A percentile compares a stretch with the other conserved stretches of the same genome.
These are phyloP conservation scores for Lasiodiplodia hormozganensis DNA, from an alignment of 2,329 filamentous ascomycete species.

Conservation along the genomic window DNA sequence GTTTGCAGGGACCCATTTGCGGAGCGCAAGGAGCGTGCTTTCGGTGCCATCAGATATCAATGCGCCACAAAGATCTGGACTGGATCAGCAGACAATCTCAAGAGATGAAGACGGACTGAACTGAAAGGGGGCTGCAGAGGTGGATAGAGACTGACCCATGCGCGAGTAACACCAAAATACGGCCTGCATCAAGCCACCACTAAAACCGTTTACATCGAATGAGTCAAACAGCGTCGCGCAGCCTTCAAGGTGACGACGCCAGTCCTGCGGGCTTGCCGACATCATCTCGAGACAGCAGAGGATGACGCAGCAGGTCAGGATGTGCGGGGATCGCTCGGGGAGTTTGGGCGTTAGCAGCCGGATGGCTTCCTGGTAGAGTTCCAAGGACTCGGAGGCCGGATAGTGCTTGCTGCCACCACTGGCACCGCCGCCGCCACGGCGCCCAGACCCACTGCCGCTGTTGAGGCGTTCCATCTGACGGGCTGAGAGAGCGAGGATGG, in stretches of 20 bases:
- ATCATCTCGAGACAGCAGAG: conserved; percentile 63
- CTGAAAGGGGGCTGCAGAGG: no score
- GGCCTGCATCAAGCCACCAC: conserved; percentile 57
- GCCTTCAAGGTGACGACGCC: conserved; percentile 60
- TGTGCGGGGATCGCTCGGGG: conserved; percentile 55
- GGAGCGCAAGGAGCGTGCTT: conserved; percentile 57
- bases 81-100: no score
- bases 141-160: conserved; percentile 48
- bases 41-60: conserved; percentile 57
- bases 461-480: conserved; percentile 59
- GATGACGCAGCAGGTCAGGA: conserved; percentile 61
- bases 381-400: conserved; percentile 53
- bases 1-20: conserved; percentile 53
- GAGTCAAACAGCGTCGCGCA: conserved; percentile 60
- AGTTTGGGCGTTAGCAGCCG: conserved; percentile 57
- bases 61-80: conserved; percentile 57
- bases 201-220: conserved; percentile 59
- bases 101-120: no score
- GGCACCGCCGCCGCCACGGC: neutral
- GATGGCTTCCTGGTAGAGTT: conserved; percentile 60
- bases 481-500: conserved; percentile 60
- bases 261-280: conserved; percentile 49
- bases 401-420: neutral
- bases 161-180: conserved; percentile 63
- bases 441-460: neutral